Conservation (phyloP, 306 rosid species). For the Casuarina equisetifolia region DNA sequence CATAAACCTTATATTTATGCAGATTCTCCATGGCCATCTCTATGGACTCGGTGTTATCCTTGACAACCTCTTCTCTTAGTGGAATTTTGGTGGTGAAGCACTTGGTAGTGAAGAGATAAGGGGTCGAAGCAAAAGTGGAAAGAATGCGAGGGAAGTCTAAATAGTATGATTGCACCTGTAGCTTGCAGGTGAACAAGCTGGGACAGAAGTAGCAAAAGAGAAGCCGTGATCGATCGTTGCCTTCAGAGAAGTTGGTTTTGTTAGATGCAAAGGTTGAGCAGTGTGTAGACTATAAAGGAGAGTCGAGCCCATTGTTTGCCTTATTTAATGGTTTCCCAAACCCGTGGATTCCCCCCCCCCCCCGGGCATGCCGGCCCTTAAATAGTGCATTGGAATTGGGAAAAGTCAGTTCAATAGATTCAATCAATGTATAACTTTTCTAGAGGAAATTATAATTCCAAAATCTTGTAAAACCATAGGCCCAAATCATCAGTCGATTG, state of each 20-base stretch:
- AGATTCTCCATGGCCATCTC: not conserved
- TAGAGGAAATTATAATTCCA: no score
- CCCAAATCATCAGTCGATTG: no score
- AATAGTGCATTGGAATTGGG: no score
- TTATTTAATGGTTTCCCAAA: no score
- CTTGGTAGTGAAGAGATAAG: not conserved
- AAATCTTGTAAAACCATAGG: no score
- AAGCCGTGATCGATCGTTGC: not conserved
- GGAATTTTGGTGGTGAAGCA: not conserved
- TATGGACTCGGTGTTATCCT: not conserved
- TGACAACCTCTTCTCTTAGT: not conserved
- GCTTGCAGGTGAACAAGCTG: not conserved
- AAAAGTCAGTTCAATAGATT: no score
- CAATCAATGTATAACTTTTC: no score
- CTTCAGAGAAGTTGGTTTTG: not conserved
- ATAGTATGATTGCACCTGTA: not conserved
- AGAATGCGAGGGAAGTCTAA: not conserved
- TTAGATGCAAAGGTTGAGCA: not conserved
- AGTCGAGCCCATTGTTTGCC: not conserved
- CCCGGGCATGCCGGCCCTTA: no score
- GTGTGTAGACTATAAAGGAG: not conserved
- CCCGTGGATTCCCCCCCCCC: no score
- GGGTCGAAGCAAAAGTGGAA: not conserved
- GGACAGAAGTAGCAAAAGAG: not conserved
- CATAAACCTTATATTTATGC: not conserved